Base-by-base conservation (phyloP, 768 basidiomycete species). In the Leccinum broughii region DNA sequence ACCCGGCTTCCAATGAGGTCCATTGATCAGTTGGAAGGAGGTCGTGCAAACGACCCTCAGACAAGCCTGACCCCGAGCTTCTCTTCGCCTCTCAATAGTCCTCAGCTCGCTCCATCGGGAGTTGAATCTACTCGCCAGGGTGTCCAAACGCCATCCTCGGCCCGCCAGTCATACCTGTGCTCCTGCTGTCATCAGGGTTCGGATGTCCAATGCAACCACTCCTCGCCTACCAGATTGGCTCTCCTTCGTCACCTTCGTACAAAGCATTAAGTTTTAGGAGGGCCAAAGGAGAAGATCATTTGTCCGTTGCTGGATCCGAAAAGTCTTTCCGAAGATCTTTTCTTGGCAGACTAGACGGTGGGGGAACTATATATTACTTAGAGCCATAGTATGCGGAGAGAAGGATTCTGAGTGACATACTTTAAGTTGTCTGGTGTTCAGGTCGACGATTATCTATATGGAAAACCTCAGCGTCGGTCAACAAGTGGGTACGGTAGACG, bases 181-280 rank as follows among this genome's bases (percentile, higher is more conserved):
- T 54, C 56, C 35, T 69, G 70, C 67, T 9, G n/a, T 6, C 26
- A n/a, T 3, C 41, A 63, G 2, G 30, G 15, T 13, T 51, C 60
- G 6, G 10, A 30, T 15, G 2, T 1, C 2, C 13, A 0, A 9
- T 73, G 70, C 9, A 2, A 15, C 1, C 37, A 67, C 3, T 4
- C 48, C 24, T 51, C 63, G 7, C 55, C 24, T 1, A 37, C 57
- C 30, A 62, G 60, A 14, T 4, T 6, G 5, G 22, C 54, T 0
- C 57, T 71, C 22, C 67, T 73, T 22, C 56, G 28, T 3, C 72
- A 71, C 15, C 59, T 71, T 6, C 26, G 17, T 3, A 41, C 0
- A 15, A 14, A 0, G 7, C 70, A 71, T 32, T 20, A 51, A 14
- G 65, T 67, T 3, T 51, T 50, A 2, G 44, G 20, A 10, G 20